phyloP scores from a whole-genome alignment of 108 stramenopile species.

The Bacterosira constricta region DNA sequence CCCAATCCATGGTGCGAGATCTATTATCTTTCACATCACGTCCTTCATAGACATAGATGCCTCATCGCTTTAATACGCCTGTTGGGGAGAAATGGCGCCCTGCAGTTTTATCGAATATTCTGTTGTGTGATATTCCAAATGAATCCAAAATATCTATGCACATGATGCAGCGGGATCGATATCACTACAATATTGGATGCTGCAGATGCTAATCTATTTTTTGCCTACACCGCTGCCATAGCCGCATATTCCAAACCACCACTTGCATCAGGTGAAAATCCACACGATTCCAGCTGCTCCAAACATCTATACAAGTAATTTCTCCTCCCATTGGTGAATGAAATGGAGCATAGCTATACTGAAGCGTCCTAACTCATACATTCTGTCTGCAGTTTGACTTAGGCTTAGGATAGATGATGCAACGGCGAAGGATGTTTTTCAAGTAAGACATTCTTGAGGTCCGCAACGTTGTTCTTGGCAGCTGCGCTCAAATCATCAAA shows the following conservation, averaged over 20 bases:
- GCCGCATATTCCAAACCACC: conserved; percentile 21
- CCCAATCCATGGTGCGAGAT: too few relatives aligned
- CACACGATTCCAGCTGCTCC: background rate
- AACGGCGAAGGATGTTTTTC: conserved; percentile 18
- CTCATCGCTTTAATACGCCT: conserved; percentile 29
- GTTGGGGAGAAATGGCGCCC: conserved; percentile 24
- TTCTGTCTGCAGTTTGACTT: conserved; percentile 41
- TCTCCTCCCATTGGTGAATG: conserved; percentile 29
- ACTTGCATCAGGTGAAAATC: background rate
- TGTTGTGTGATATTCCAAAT: conserved; percentile 28
- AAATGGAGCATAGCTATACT: conserved; percentile 30
- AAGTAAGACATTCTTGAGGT: conserved; percentile 16
- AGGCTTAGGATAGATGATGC: conserved; percentile 38
- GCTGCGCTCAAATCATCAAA: background rate
- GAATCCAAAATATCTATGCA: background rate
- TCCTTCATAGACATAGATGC: conserved; percentile 29
- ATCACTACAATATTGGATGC: conserved; percentile 10
- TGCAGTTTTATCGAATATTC: conserved; percentile 27
- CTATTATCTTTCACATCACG: conserved; percentile 9
- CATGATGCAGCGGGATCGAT: background rate
- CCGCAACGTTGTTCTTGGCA: conserved; percentile 17
- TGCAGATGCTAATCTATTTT: conserved; percentile 23
- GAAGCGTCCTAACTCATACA: conserved; percentile 37
- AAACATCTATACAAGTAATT: conserved; percentile 29
- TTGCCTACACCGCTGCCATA: conserved; percentile 37